These are phyloP conservation scores for Pseudocercospora fuligena DNA, from an alignment of 2,329 filamentous ascomycete genomes.

Conservation along the genomic window DNA sequence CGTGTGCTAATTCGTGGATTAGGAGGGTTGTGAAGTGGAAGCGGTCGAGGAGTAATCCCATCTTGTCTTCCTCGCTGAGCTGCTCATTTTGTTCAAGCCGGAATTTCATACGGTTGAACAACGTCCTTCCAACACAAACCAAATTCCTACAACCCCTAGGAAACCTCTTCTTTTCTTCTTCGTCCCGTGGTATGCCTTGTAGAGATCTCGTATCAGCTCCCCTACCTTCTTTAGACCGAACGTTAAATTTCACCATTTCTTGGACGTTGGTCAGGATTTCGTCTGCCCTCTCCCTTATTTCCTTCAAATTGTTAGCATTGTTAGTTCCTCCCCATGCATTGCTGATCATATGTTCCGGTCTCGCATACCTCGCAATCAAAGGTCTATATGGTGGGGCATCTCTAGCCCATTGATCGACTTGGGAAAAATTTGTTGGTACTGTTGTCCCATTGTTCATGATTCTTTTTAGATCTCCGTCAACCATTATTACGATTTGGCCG, in stretches of 20 bases:
- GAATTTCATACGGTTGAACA: neutral
- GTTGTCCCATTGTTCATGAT: neutral
- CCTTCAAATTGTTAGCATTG: too few species aligned
- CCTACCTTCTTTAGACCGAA: neutral
- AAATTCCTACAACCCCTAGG: neutral
- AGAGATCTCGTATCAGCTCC: neutral
- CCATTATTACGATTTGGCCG: conserved; percentile 9
- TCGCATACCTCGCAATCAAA: neutral
- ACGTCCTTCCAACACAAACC: neutral
- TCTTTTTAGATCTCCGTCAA: conserved; percentile 4
- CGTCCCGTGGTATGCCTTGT: neutral
- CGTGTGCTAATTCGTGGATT: conserved; percentile 11
- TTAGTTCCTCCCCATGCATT: neutral
- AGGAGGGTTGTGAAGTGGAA: neutral
- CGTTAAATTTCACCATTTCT: neutral
- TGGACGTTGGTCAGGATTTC: neutral
- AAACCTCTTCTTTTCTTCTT: too few species aligned
- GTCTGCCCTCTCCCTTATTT: neutral
- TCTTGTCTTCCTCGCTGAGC: neutral
- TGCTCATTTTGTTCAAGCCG: neutral
- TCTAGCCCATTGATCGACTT: neutral
- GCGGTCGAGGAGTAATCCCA: neutral
- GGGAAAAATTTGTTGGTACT: neutral
- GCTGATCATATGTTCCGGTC: neutral
- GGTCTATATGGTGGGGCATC: neutral